phyloP scores from a whole-genome alignment of 345 rosid genomes.

The Gossypium anomalum region DNA sequence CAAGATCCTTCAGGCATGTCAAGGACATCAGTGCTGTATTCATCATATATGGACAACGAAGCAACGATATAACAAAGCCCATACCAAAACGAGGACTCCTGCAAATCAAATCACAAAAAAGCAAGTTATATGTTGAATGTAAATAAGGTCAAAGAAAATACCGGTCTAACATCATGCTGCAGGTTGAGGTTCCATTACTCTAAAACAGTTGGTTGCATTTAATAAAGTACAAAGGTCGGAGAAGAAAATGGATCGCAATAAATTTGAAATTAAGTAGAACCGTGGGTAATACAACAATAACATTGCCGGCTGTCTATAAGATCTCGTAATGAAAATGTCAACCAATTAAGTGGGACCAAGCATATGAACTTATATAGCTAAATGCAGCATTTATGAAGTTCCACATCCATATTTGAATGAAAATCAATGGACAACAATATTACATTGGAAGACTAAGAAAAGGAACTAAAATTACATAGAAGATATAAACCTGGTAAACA shows the following conservation, averaged over 20 bases:
- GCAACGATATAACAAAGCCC: slow-evolving; percentile 82
- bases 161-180: background rate
- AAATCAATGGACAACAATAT: background rate
- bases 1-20: slow-evolving; percentile 94
- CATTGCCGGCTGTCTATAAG: background rate
- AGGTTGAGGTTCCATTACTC: background rate
- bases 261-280: background rate
- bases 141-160: background rate
- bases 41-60: slow-evolving; percentile 78
- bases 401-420: background rate
- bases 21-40: slow-evolving; percentile 84
- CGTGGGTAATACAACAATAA: background rate
- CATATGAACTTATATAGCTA: background rate
- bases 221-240: background rate
- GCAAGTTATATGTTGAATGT: background rate
- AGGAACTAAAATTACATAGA: background rate
- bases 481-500: slow-evolving; percentile 59
- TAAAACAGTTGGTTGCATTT: background rate
- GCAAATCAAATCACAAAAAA: slow-evolving; percentile 25
- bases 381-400: background rate
- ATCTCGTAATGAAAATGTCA: background rate
- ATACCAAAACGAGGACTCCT: slow-evolving; percentile 85
- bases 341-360: background rate
- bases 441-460: background rate
- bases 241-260: background rate